Percentiles rank a stretch among this genome's conserved stretches.
Evolutionary conservation across 2,329 filamentous ascomycete species (phyloP).

Genomic region (Metarhizium anisopliae): DNA sequence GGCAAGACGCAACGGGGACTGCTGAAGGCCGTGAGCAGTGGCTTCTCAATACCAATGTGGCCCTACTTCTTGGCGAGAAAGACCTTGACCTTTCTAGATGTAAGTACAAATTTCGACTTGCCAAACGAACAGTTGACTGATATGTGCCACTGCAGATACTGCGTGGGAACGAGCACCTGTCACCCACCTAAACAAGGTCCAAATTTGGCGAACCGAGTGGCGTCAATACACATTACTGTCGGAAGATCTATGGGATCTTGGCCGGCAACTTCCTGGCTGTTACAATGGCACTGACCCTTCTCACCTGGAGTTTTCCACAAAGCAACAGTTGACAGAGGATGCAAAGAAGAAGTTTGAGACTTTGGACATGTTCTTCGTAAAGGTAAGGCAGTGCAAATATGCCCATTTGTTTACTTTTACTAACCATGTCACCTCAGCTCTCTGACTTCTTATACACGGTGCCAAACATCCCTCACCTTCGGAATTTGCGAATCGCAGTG

Average conservation of each 20-base stretch:
- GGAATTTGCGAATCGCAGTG: slow-evolving; percentile 44
- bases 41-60: slow-evolving; percentile 56
- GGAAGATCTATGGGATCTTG: slow-evolving; percentile 41
- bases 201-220: slow-evolving; percentile 51
- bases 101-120: slow-evolving; percentile 19
- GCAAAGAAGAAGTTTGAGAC: slow-evolving; percentile 45
- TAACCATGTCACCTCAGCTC: slow-evolving; percentile 28
- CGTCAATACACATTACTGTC: slow-evolving; percentile 46
- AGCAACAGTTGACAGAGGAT: slow-evolving; percentile 37
- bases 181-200: slow-evolving; percentile 43
- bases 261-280: slow-evolving; percentile 41
- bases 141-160: slow-evolving; percentile 34
- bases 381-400: slow-evolving; percentile 30
- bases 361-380: slow-evolving; percentile 59
- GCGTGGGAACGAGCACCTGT: slow-evolving; percentile 49
- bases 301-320: slow-evolving; percentile 31
- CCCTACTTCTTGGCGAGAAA: slow-evolving; percentile 55
- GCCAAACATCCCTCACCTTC: slow-evolving; percentile 49
- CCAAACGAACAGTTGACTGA: neutral
- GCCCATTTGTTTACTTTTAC: neutral
- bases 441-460: slow-evolving; percentile 54
- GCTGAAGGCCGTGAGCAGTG: slow-evolving; percentile 54
- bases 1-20: slow-evolving; percentile 40
- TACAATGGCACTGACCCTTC: slow-evolving; percentile 39
- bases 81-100: slow-evolving; percentile 51